Evolutionary conservation across 352 stramenopile species (phyloP).

Genomic region (Phytophthora citricola): DNA sequence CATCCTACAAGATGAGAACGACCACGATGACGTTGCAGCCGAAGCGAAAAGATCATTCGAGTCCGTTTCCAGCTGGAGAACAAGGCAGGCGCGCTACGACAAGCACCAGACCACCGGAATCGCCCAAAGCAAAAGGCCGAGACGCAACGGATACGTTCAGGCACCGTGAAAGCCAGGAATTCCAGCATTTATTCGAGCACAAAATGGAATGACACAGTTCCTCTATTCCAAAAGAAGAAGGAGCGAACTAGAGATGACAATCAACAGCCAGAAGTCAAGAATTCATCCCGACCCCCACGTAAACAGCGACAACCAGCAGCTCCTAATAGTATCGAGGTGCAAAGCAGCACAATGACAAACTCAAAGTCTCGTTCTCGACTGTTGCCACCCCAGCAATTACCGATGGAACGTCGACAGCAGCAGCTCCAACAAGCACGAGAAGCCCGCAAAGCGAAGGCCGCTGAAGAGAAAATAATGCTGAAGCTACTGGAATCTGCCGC

Average conservation of each 20-base stretch:
- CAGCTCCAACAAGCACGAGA: constrained; percentile 32
- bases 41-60: constrained; percentile 58
- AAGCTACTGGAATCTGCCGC: constrained; percentile 6
- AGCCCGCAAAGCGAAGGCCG: constrained; percentile 21
- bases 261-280: constrained; percentile 10
- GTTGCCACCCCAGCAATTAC: constrained; percentile 18
- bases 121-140: constrained; percentile 4
- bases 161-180: not conserved
- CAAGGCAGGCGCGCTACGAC: constrained; percentile 45
- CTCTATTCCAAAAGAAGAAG: constrained; percentile 12
- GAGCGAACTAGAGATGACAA: constrained; percentile 9
- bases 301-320: not conserved
- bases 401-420: constrained; percentile 51
- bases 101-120: constrained; percentile 4
- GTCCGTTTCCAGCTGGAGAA: constrained; percentile 55
- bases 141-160: not conserved
- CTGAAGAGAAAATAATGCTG: constrained; percentile 24
- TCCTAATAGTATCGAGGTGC: not conserved
- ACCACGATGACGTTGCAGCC: constrained; percentile 16
- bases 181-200: not conserved
- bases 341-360: not conserved
- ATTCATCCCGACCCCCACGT: not conserved
- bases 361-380: constrained; percentile 2
- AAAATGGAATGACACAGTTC: not conserved
- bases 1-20: not conserved